These are phyloP conservation scores for Cercospora sp. DNA, from an alignment of 2,329 filamentous ascomycete genomes.

Conservation along the genomic window DNA sequence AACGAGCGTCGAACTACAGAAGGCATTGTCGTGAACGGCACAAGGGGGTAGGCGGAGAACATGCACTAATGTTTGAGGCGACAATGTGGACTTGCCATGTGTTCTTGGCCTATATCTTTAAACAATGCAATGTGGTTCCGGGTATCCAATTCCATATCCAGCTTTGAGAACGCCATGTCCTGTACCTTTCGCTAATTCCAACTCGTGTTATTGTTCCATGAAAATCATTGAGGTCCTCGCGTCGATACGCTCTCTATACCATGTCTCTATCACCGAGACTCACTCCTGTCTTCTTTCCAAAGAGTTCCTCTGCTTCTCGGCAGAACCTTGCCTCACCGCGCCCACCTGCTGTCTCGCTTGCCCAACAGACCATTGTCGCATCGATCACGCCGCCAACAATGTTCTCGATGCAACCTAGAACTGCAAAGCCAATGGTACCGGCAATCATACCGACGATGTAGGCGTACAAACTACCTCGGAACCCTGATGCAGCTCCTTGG, in stretches of 20 bases:
- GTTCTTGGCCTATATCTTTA: background rate
- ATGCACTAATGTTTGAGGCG: background rate
- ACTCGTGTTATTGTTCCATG: conserved; percentile 1
- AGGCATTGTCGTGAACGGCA: background rate
- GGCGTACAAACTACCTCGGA: conserved; percentile 82
- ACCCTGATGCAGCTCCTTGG: conserved; percentile 50
- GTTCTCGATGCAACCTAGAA: conserved; percentile 58
- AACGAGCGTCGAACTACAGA: background rate
- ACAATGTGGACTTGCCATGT: background rate
- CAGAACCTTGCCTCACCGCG: conserved; percentile 74
- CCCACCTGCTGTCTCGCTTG: conserved; percentile 71
- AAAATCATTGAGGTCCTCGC: background rate
- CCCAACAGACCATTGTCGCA: conserved; percentile 84
- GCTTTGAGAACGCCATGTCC: background rate
- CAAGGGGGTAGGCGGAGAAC: background rate
- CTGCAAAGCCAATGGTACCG: conserved; percentile 90
- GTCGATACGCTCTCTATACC: conserved; percentile 10
- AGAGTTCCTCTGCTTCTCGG: conserved; percentile 84
- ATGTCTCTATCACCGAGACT: conserved; percentile 18
- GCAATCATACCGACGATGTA: conserved; percentile 92
- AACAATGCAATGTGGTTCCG: background rate
- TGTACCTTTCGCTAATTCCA: conserved; percentile 1
- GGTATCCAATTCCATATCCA: conserved; percentile 6
- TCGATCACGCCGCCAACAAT: conserved; percentile 42
- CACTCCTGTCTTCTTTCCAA: conserved; percentile 59